These are phyloP conservation scores for Xanthoparmelia taractica DNA, from an alignment of 495 filamentous ascomycete species.

Conservation along the genomic window DNA sequence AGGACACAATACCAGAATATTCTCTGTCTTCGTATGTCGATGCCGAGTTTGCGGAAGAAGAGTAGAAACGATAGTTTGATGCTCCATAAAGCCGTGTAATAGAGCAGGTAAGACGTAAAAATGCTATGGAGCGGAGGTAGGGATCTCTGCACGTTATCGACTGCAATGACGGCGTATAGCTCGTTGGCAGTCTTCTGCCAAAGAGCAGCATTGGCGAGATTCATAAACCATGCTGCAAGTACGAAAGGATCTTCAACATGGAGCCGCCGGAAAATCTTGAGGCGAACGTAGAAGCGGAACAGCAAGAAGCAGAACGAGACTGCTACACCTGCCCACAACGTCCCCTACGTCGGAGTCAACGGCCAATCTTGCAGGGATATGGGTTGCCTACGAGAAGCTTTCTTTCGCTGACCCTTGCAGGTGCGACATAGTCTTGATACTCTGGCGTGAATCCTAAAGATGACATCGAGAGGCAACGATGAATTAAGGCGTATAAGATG, in stretches of 20 bases:
- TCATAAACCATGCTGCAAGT: constrained; percentile 24
- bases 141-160: not conserved
- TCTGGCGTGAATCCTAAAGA: not conserved
- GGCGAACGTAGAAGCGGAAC: constrained; percentile 26
- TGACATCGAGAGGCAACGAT: not conserved
- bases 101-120: constrained; percentile 16
- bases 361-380: not conserved
- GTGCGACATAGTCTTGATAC: not conserved
- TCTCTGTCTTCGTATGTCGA: constrained; percentile 16
- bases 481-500: not conserved
- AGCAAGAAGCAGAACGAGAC: constrained; percentile 18
- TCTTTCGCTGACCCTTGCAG: not conserved
- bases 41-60: constrained; percentile 18
- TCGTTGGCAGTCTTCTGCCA: constrained; percentile 19
- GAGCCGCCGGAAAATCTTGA: constrained; percentile 21
- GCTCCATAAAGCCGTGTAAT: constrained; percentile 25
- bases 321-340: constrained; percentile 1
- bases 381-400: not conserved
- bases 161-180: not conserved
- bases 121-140: not conserved
- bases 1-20: constrained; percentile 16
- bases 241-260: constrained; percentile 26
- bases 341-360: not conserved
- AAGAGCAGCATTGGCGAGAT: constrained; percentile 20
- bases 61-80: constrained; percentile 30